phyloP scores from a whole-genome alignment of 2,329 filamentous ascomycete genomes.

The Fusarium marasasianum region DNA sequence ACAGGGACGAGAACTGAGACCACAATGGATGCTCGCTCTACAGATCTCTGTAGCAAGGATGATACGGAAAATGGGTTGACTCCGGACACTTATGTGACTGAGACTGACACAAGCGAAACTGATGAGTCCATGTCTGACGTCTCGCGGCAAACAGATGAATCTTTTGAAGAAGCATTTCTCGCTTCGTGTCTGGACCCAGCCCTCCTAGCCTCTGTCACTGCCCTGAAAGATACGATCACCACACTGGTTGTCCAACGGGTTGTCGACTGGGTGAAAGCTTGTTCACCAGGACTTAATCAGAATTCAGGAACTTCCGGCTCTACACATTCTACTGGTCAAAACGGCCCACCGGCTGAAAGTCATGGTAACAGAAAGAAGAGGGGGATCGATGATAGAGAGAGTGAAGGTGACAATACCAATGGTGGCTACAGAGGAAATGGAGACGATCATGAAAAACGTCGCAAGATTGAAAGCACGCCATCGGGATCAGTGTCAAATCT shows the following conservation, averaged over 20 bases:
- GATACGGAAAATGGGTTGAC: background rate
- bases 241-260: slow-evolving; percentile 3
- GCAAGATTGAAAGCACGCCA: background rate
- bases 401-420: background rate
- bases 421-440: slow-evolving; percentile 6
- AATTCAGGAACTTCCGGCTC: background rate
- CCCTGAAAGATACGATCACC: slow-evolving; percentile 17
- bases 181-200: slow-evolving; percentile 6
- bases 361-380: slow-evolving; percentile 11
- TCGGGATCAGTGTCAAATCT: background rate
- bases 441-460: slow-evolving; percentile 26
- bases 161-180: slow-evolving; percentile 17
- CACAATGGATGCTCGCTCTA: background rate
- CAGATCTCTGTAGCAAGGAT: background rate
- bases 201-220: background rate
- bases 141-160: slow-evolving; percentile 21
- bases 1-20: background rate
- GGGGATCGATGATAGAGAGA: background rate
- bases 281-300: background rate
- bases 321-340: background rate
- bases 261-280: slow-evolving; percentile 13
- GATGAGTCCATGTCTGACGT: slow-evolving; percentile 20
- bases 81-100: slow-evolving; percentile 6
- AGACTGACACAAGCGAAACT: slow-evolving; percentile 8
- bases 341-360: background rate